Evolutionary conservation across 108 stramenopile species (phyloP).

Genomic region (Seminavis robusta): DNA sequence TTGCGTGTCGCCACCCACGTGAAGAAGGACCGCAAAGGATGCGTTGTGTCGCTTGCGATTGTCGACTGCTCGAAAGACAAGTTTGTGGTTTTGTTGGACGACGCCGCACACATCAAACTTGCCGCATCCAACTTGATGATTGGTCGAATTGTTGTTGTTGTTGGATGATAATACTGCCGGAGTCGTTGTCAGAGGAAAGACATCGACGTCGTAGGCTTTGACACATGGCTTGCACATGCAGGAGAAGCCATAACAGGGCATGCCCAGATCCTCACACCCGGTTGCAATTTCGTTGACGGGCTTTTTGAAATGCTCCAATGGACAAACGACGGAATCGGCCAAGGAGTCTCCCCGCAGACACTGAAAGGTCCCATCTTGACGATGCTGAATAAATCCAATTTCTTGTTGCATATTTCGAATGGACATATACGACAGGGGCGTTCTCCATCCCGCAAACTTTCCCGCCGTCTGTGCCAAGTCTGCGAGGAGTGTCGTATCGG

Average conservation of each 20-base stretch:
- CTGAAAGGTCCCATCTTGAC: background rate
- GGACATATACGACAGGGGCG: background rate
- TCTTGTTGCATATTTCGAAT: background rate
- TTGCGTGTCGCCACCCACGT: background rate
- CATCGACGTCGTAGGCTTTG: conserved; percentile 14
- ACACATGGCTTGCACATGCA: background rate
- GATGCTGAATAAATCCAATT: background rate
- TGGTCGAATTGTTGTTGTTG: conserved; percentile 1
- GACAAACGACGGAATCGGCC: background rate
- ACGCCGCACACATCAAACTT: conserved; percentile 8
- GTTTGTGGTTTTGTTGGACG: background rate
- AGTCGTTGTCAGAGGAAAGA: conserved; percentile 4
- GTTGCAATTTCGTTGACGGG: background rate
- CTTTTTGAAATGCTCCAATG: background rate
- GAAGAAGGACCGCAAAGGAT: background rate
- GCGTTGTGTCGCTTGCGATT: conserved; percentile 1
- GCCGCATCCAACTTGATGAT: background rate
- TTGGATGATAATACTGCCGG: no score
- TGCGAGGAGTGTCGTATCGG: background rate
- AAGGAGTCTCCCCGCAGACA: background rate
- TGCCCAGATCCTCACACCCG: background rate
- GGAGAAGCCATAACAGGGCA: background rate
- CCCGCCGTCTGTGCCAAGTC: background rate
- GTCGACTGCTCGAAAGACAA: conserved; percentile 8
- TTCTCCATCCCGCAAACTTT: background rate